phyloP scores from a whole-genome alignment of 352 stramenopile genomes.

The Pythium myriotylum region DNA sequence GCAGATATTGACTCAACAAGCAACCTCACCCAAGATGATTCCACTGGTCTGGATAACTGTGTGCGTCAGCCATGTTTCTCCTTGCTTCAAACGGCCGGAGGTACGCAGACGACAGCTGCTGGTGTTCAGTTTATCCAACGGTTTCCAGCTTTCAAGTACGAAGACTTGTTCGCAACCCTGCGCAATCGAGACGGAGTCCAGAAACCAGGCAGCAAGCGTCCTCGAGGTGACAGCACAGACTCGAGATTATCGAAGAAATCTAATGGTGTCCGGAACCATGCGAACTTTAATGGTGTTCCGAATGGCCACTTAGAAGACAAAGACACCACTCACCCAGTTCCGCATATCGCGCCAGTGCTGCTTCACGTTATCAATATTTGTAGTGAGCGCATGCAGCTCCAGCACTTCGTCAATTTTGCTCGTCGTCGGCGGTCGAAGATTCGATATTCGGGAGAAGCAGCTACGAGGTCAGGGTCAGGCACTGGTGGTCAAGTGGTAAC shows the following conservation, averaged over 20 bases:
- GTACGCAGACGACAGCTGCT: conserved; percentile 54
- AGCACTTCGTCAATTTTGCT: conserved; percentile 89
- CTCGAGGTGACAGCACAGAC: conserved; percentile 22
- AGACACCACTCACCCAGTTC: conserved; percentile 30
- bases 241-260: conserved; percentile 38
- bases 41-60: conserved; percentile 59
- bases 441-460: conserved; percentile 81
- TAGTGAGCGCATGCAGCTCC: conserved; percentile 82
- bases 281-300: conserved; percentile 17
- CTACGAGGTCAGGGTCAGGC: conserved; percentile 45
- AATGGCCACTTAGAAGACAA: conserved; percentile 29
- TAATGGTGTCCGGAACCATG: conserved; percentile 10
- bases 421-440: conserved; percentile 80
- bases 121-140: conserved; percentile 87
- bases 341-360: conserved; percentile 76
- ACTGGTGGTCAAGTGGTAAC: conserved; percentile 86
- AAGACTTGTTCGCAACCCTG: conserved; percentile 65
- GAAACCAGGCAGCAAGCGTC: conserved; percentile 44
- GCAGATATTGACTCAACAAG: conserved; percentile 68
- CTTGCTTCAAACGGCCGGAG: conserved; percentile 70
- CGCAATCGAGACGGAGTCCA: conserved; percentile 44
- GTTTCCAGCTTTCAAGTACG: conserved; percentile 80
- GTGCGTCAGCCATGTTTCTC: conserved; percentile 82
- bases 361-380: conserved; percentile 85
- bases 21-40: conserved; percentile 46